A percentile compares a stretch with the other conserved stretches of the same genome.
Conservation (phyloP, 352 stramenopile species). For the Globisporangium radiosum region DNA sequence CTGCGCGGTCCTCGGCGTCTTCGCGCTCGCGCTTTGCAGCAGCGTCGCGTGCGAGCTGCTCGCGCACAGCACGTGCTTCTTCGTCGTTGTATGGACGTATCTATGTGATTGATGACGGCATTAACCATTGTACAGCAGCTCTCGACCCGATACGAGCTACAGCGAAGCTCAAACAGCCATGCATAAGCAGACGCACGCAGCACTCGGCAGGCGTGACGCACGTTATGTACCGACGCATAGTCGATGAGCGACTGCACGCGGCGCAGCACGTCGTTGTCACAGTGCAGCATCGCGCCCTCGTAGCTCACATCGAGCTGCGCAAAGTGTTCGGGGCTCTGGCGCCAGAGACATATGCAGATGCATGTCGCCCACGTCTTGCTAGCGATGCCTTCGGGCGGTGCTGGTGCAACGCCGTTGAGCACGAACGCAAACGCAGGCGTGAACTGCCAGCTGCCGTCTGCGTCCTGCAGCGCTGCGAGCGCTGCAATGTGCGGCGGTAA, state of each 20-base stretch:
- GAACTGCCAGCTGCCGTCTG: constrained; percentile 60
- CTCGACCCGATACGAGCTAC: no score
- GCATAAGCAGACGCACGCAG: neutral
- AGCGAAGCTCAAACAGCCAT: neutral
- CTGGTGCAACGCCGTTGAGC: constrained; percentile 34
- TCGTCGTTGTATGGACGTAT: constrained; percentile 54
- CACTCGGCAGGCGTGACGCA: constrained; percentile 5
- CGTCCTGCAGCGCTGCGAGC: constrained; percentile 40
- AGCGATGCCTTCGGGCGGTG: constrained; percentile 37
- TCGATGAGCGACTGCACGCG: constrained; percentile 35
- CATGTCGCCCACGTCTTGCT: constrained; percentile 54
- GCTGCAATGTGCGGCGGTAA: constrained; percentile 36
- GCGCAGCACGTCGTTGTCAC: constrained; percentile 47
- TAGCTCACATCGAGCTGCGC: constrained; percentile 47
- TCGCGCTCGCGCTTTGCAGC: constrained; percentile 38
- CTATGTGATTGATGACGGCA: constrained; percentile 11
- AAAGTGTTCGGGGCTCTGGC: constrained; percentile 59
- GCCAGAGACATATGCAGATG: constrained; percentile 44
- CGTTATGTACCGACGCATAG: constrained; percentile 29
- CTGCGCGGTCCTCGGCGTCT: constrained; percentile 31
- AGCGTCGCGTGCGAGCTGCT: constrained; percentile 33
- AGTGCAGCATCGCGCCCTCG: constrained; percentile 50
- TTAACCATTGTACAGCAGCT: no score
- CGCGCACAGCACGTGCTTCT: constrained; percentile 37
- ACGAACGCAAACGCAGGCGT: constrained; percentile 48